Evolutionary conservation across 2,329 filamentous ascomycete species (phyloP).

Genomic region (Cordyceps cateniannulata): DNA sequence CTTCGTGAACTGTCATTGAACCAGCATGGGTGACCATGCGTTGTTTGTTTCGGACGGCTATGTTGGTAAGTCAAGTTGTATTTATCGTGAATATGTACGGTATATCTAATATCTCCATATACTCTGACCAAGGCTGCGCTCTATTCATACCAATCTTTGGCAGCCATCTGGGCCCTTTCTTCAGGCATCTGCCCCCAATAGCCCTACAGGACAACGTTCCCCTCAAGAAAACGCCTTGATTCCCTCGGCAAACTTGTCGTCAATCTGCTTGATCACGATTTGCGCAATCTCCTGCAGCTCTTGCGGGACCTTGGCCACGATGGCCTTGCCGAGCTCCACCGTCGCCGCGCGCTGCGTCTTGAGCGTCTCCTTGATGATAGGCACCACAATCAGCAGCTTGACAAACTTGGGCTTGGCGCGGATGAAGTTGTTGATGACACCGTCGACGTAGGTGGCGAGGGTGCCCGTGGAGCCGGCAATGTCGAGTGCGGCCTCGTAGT

Average conservation of each 20-base stretch:
- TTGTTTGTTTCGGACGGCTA: no score
- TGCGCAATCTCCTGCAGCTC: constrained; percentile 26
- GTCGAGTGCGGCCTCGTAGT: constrained; percentile 29
- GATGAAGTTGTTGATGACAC: constrained; percentile 32
- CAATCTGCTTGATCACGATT: constrained; percentile 31
- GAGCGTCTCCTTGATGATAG: constrained; percentile 37
- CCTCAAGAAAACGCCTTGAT: constrained; percentile 24
- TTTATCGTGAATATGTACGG: constrained; percentile 5
- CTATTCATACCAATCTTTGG: not conserved
- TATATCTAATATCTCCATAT: not conserved
- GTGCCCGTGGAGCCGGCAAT: constrained; percentile 31
- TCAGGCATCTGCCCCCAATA: not conserved
- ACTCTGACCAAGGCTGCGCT: not conserved
- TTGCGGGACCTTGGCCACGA: constrained; percentile 34
- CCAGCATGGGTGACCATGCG: no score
- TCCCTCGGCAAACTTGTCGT: constrained; percentile 31
- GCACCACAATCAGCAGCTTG: constrained; percentile 30
- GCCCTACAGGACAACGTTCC: not conserved
- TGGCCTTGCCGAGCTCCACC: constrained; percentile 28
- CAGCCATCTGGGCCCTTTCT: not conserved
- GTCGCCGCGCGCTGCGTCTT: constrained; percentile 34
- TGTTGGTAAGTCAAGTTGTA: not conserved
- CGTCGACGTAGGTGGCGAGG: constrained; percentile 32
- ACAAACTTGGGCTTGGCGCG: constrained; percentile 38
- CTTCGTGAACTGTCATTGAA: no score